Percentiles rank a stretch among this genome's conserved stretches.
Conservation (phyloP, 208 protist species). For the Leptomonas seymouri region DNA sequence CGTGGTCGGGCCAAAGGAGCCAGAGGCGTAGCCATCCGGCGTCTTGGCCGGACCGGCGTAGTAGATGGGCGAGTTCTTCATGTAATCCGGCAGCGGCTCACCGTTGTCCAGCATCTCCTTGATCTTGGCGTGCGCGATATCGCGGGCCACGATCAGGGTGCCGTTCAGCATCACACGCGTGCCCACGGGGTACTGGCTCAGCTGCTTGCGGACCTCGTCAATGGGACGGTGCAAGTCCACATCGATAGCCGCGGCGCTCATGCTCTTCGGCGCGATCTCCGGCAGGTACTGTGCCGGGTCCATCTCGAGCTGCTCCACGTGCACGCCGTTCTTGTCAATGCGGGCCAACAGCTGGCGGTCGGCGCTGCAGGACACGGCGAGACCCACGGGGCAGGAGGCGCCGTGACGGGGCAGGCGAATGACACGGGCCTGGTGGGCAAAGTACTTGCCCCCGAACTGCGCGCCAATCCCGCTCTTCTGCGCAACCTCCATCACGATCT, state of each 20-base stretch:
- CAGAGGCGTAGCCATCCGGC: slow-evolving; percentile 92
- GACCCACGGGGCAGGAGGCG: slow-evolving; percentile 90
- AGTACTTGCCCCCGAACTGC: slow-evolving; percentile 98
- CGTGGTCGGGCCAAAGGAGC: slow-evolving; percentile 97
- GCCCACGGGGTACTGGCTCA: slow-evolving; percentile 90
- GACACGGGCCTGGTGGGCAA: slow-evolving; percentile 96
- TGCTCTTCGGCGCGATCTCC: slow-evolving; percentile 91
- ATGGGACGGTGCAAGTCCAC: slow-evolving; percentile 95
- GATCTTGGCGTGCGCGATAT: slow-evolving; percentile 97
- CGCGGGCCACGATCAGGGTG: slow-evolving; percentile 97
- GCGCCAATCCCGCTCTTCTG: slow-evolving; percentile 95
- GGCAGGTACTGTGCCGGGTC: slow-evolving; percentile 95
- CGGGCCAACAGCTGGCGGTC: slow-evolving; percentile 95
- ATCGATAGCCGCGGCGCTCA: slow-evolving; percentile 82
- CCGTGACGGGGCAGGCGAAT: slow-evolving; percentile 94
- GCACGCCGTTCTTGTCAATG: slow-evolving; percentile 96
- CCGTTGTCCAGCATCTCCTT: slow-evolving; percentile 89
- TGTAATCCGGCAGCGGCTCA: slow-evolving; percentile 93
- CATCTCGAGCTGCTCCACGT: slow-evolving; percentile 95
- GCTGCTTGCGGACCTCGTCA: slow-evolving; percentile 73
- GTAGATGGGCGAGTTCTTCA: slow-evolving; percentile 96
- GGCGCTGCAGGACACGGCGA: slow-evolving; percentile 98
- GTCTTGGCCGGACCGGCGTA: slow-evolving; percentile 98
- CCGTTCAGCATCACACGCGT: slow-evolving; percentile 95
- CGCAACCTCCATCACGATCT: slow-evolving; percentile 90